Conservation (phyloP, 352 stramenopile genomes). For the Globisporangium radiosum region DNA sequence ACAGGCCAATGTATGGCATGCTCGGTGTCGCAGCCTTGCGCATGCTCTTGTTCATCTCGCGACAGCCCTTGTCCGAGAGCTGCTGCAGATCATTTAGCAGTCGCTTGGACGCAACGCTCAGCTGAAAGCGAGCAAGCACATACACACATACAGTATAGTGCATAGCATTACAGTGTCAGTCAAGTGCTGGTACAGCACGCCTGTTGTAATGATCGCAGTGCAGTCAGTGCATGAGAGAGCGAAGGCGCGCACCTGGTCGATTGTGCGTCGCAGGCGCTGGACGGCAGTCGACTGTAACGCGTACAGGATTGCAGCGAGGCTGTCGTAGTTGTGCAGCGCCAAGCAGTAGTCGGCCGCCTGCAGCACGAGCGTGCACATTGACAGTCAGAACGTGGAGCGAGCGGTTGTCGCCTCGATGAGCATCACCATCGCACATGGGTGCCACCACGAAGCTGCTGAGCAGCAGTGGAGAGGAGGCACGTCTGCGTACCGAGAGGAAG, state of each 20-base stretch:
- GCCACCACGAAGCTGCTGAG: too few relatives aligned
- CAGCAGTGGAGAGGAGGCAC: too few relatives aligned
- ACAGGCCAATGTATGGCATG: conserved; percentile 85
- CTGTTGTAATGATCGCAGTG: too few relatives aligned
- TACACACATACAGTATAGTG: not conserved
- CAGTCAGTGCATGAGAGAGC: not conserved
- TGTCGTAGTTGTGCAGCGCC: conserved; percentile 77
- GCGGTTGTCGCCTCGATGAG: too few relatives aligned
- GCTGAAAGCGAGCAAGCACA: conserved; percentile 18
- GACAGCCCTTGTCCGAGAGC: conserved; percentile 75
- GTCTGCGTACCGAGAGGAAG: conserved; percentile 51
- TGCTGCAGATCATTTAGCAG: conserved; percentile 73
- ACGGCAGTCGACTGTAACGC: conserved; percentile 84
- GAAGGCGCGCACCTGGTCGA: conserved; percentile 51
- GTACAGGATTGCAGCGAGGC: conserved; percentile 78
- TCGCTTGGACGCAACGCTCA: conserved; percentile 57
- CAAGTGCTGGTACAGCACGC: too few relatives aligned
- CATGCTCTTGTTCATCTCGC: conserved; percentile 86
- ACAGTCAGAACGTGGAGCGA: not conserved
- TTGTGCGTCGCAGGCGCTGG: conserved; percentile 64
- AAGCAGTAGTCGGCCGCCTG: conserved; percentile 69
- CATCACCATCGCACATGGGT: not conserved
- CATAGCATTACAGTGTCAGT: too few relatives aligned
- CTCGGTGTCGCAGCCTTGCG: conserved; percentile 57
- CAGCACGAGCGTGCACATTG: not conserved